Percentiles rank a stretch among this genome's conserved stretches.
These are phyloP conservation scores for Elaeagnus macrophylla DNA, from an alignment of 306 rosid genomes.

Conservation along the genomic window DNA sequence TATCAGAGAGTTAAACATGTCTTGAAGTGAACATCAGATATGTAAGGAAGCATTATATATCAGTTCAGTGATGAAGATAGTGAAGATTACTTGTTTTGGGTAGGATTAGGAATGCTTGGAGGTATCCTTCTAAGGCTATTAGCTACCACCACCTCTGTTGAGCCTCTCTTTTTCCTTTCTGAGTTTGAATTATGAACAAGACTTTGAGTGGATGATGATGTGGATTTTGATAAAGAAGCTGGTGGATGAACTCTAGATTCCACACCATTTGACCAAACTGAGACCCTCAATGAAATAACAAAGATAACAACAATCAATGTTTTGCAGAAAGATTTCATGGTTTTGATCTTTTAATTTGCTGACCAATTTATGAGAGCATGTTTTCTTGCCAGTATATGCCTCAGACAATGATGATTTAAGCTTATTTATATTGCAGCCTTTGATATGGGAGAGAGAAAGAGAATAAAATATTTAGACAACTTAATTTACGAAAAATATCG, in stretches of 20 bases:
- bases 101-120: conserved; percentile 73
- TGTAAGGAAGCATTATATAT: conserved; percentile 1
- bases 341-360: conserved; percentile 18
- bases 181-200: conserved; percentile 8
- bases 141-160: conserved; percentile 15
- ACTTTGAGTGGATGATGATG: conserved; percentile 19
- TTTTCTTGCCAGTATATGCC: conserved; percentile 27
- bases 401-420: conserved; percentile 23
- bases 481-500: too few species aligned
- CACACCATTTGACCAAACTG: conserved; percentile 19
- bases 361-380: conserved; percentile 30
- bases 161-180: conserved; percentile 12
- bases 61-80: conserved; percentile 10
- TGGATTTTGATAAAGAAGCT: conserved; percentile 18
- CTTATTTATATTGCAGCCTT: conserved; percentile 18
- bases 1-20: conserved; percentile 18
- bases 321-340: conserved; percentile 45
- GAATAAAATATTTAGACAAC: too few species aligned
- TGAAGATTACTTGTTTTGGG: conserved; percentile 64
- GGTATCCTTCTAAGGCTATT: conserved; percentile 63
- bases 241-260: conserved; percentile 41
- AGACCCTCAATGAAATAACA: conserved; percentile 37
- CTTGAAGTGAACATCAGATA: conserved; percentile 11
- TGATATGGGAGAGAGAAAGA: not conserved
- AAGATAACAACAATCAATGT: conserved; percentile 31